phyloP scores from a whole-genome alignment of 192 early-diverging fungal genomes.

The Dissophora ornata region DNA sequence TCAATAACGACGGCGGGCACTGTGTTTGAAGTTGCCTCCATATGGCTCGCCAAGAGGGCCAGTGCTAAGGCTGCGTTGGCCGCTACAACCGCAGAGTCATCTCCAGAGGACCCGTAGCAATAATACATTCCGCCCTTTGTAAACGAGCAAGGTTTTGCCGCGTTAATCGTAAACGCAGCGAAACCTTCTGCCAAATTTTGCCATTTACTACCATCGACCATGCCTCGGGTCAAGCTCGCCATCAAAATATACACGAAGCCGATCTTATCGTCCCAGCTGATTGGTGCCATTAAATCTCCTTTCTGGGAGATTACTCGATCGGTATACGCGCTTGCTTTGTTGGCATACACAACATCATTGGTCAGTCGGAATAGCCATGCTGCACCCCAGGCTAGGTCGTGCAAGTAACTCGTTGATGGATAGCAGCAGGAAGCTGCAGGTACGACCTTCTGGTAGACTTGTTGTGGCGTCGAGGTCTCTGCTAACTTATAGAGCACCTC shows the following conservation, averaged over 20 bases:
- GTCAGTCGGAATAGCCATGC: constrained; percentile 64
- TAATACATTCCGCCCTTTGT: constrained; percentile 57
- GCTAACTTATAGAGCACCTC: constrained; percentile 56
- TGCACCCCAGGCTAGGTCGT: constrained; percentile 62
- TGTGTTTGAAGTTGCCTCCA: neutral
- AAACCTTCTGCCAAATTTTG: constrained; percentile 39
- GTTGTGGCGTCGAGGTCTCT: constrained; percentile 47
- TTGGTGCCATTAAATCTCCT: constrained; percentile 1
- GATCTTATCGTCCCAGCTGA: constrained; percentile 63
- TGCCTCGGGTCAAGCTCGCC: constrained; percentile 40
- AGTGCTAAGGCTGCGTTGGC: constrained; percentile 37
- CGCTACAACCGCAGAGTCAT: constrained; percentile 21
- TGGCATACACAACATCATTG: constrained; percentile 45
- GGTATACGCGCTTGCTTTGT: constrained; percentile 57
- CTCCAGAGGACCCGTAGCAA: constrained; percentile 28
- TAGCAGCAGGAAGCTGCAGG: constrained; percentile 54
- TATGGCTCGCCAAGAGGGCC: constrained; percentile 11
- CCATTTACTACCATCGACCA: constrained; percentile 36
- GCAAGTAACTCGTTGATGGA: constrained; percentile 39
- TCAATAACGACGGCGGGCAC: neutral
- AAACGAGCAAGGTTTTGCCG: constrained; percentile 15
- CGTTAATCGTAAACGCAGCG: constrained; percentile 41
- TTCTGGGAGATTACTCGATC: constrained; percentile 8
- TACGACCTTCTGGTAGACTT: constrained; percentile 51
- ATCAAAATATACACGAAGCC: constrained; percentile 58